Evolutionary conservation across 2,329 filamentous ascomycete species (phyloP).

Genomic region (Neopestalotiopsis sp.): DNA sequence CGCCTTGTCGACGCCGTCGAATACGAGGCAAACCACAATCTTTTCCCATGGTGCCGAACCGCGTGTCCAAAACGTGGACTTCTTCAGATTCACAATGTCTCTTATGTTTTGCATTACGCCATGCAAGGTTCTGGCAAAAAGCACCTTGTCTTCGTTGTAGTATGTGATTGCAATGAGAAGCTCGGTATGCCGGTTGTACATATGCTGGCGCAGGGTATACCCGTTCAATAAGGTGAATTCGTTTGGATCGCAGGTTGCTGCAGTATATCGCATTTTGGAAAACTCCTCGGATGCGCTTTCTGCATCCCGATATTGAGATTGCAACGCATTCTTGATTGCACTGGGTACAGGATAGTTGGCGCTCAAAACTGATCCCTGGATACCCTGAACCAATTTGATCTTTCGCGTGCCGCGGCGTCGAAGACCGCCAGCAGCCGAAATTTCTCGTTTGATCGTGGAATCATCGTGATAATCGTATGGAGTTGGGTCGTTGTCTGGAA

Average conservation of each 20-base stretch:
- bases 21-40: slow-evolving; percentile 95
- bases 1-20: slow-evolving; percentile 96
- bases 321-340: slow-evolving; percentile 95
- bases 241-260: slow-evolving; percentile 96
- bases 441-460: not conserved
- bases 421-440: not conserved
- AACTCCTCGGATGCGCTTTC: slow-evolving; percentile 97
- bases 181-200: slow-evolving; percentile 99
- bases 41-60: slow-evolving; percentile 99
- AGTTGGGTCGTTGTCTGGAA: not conserved
- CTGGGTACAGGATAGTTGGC: slow-evolving; percentile 97
- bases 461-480: not conserved
- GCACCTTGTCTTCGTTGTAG: slow-evolving; percentile 98
- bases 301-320: slow-evolving; percentile 88
- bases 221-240: slow-evolving; percentile 98
- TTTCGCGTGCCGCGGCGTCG: slow-evolving; percentile 34
- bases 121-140: slow-evolving; percentile 97
- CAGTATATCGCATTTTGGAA: slow-evolving; percentile 97
- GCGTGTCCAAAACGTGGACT: slow-evolving; percentile 99
- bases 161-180: slow-evolving; percentile 97
- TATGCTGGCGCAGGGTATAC: slow-evolving; percentile 94
- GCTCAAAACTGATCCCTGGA: slow-evolving; percentile 94
- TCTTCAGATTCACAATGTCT: slow-evolving; percentile 98
- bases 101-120: slow-evolving; percentile 98
- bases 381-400: slow-evolving; percentile 97